These are phyloP conservation scores for Leucocoprinus birnbaumii DNA, from an alignment of 768 basidiomycete genomes.

Conservation along the genomic window DNA sequence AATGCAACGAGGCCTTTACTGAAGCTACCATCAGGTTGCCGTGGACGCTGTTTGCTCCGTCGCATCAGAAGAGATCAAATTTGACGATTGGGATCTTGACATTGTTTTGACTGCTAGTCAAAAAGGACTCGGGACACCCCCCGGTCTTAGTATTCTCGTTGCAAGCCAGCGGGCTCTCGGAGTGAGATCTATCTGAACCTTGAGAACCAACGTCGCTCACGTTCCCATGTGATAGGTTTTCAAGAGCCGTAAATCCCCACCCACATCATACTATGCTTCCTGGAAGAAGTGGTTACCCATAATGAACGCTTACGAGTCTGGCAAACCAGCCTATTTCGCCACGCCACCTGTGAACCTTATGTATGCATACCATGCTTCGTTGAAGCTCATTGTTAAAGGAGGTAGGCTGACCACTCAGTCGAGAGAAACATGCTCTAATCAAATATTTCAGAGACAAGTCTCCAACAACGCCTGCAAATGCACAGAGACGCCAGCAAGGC, in stretches of 20 bases:
- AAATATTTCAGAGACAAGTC: constrained; percentile 15
- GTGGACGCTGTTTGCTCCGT: constrained; percentile 97
- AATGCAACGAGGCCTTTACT: constrained; percentile 1
- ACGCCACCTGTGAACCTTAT: constrained; percentile 95
- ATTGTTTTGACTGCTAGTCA: constrained; percentile 84
- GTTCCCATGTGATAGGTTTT: constrained; percentile 3
- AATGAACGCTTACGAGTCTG: constrained; percentile 90
- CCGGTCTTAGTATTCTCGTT: constrained; percentile 85
- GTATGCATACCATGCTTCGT: constrained; percentile 84
- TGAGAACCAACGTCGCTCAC: background rate
- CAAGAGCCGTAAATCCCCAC: constrained; percentile 56
- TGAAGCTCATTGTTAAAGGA: constrained; percentile 58
- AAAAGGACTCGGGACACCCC: constrained; percentile 92
- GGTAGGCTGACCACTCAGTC: background rate
- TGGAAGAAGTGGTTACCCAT: constrained; percentile 95
- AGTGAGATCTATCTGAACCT: constrained; percentile 31
- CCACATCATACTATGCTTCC: constrained; percentile 80
- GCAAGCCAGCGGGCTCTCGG: constrained; percentile 79
- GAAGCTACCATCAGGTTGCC: constrained; percentile 46
- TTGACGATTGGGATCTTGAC: constrained; percentile 93
- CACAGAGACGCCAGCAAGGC: constrained; percentile 69
- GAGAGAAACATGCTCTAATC: background rate
- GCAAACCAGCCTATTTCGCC: constrained; percentile 85
- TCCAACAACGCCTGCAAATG: constrained; percentile 73
- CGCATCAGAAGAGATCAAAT: constrained; percentile 90